These are phyloP conservation scores for Dryadomyces quercus-mongolicae DNA, from an alignment of 2,329 filamentous ascomycete genomes.

Conservation along the genomic window DNA sequence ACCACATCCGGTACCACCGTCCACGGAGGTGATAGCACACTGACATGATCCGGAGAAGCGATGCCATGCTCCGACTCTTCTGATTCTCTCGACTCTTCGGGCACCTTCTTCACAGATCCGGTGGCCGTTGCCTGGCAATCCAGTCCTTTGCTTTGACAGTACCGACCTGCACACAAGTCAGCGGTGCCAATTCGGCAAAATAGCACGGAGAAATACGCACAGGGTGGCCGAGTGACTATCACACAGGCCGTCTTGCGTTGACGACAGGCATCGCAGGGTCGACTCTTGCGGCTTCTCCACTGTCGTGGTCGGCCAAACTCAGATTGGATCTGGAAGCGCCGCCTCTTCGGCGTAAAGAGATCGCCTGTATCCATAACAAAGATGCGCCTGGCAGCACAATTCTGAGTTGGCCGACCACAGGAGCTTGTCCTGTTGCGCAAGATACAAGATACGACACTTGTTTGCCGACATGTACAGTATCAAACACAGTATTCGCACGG, in stretches of 20 bases:
- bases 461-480: too few species aligned
- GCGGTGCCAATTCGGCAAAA: neutral
- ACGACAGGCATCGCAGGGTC: constrained; percentile 11
- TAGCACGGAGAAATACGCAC: neutral
- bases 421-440: too few species aligned
- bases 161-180: constrained; percentile 1
- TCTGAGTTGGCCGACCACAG: neutral
- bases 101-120: neutral
- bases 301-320: constrained; percentile 8
- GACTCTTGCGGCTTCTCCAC: constrained; percentile 11
- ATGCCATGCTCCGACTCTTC: too few species aligned
- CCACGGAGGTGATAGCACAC: too few species aligned
- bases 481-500: too few species aligned
- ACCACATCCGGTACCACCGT: too few species aligned
- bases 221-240: constrained; percentile 9
- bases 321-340: constrained; percentile 9
- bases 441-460: too few species aligned
- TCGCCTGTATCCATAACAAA: neutral
- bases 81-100: neutral
- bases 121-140: constrained; percentile 1
- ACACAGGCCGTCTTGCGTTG: constrained; percentile 11
- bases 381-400: neutral
- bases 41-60: too few species aligned
- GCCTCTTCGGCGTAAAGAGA: constrained; percentile 5
- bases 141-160: constrained; percentile 4